phyloP scores from a whole-genome alignment of 2,329 filamentous ascomycete genomes.

The Gnomoniopsis sp. region DNA sequence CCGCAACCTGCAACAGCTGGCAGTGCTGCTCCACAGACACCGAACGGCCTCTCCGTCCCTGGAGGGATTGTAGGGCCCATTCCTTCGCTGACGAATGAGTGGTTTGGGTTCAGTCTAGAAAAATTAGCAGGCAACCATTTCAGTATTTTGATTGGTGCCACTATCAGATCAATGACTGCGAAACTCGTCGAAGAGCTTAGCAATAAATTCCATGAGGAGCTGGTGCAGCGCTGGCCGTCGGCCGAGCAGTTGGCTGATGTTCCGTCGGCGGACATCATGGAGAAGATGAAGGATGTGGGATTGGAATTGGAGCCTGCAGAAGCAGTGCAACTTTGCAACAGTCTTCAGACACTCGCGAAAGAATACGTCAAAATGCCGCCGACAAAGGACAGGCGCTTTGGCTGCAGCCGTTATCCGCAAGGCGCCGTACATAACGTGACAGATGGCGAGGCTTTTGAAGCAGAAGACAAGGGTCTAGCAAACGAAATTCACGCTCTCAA shows the following conservation, averaged over 20 bases:
- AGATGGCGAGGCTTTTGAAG: slow-evolving; percentile 25
- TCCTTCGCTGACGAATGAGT: too few species aligned
- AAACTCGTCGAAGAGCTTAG: slow-evolving; percentile 79
- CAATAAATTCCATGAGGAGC: slow-evolving; percentile 66
- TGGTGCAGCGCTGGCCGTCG: slow-evolving; percentile 68
- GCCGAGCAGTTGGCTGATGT: slow-evolving; percentile 59
- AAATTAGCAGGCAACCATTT: too few species aligned
- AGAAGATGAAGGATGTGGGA: slow-evolving; percentile 67
- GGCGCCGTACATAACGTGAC: slow-evolving; percentile 29
- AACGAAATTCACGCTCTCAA: slow-evolving; percentile 20
- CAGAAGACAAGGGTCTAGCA: slow-evolving; percentile 19
- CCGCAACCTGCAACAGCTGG: background rate
- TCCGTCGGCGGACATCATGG: slow-evolving; percentile 50
- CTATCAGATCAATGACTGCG: slow-evolving; percentile 75
- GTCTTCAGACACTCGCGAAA: slow-evolving; percentile 67
- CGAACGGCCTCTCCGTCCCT: background rate
- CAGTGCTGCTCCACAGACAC: background rate
- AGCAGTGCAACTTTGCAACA: slow-evolving; percentile 51
- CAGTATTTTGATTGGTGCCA: too few species aligned
- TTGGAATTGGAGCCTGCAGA: slow-evolving; percentile 48
- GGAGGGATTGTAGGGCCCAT: slow-evolving; percentile 56
- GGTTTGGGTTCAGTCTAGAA: too few species aligned
- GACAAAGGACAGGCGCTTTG: slow-evolving; percentile 49
- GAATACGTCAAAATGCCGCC: slow-evolving; percentile 67
- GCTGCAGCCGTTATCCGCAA: slow-evolving; percentile 44